Conservation (phyloP, 2,329 filamentous ascomycete genomes). For the Bipolaris victoriae region DNA sequence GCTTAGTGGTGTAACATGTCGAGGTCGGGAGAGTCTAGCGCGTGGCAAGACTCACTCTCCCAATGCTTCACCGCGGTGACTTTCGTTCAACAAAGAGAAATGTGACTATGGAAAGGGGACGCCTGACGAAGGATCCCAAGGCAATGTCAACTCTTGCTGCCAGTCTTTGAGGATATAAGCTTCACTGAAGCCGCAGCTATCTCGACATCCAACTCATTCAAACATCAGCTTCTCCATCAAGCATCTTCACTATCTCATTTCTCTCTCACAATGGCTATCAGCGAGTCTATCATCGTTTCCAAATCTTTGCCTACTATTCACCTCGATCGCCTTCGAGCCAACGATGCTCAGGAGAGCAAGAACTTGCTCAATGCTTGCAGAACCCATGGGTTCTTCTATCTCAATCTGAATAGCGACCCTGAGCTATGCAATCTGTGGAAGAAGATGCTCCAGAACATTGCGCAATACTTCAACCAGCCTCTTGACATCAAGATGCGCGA, state of each 20-base stretch:
- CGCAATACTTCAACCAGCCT: slow-evolving; percentile 9
- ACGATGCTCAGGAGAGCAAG: neutral
- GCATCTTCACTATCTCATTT: neutral
- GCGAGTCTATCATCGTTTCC: neutral
- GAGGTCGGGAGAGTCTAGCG: no score
- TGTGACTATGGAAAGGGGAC: no score
- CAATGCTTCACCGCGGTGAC: no score
- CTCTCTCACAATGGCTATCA: neutral
- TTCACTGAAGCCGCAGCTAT: no score
- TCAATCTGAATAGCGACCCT: neutral
- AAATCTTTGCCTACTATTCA: neutral
- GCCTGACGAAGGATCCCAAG: no score
- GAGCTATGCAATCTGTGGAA: neutral
- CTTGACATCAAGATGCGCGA: slow-evolving; percentile 14
- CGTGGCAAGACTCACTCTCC: no score
- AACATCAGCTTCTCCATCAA: no score
- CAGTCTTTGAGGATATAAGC: no score
- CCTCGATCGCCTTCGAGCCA: neutral
- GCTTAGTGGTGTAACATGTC: no score
- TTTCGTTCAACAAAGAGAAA: no score
- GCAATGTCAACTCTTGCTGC: no score
- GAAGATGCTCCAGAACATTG: neutral
- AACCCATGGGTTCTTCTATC: neutral
- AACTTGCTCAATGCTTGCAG: neutral
- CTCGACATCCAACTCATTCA: no score